A percentile compares a stretch with the other conserved stretches of the same genome.
Conservation (phyloP, 306 rosid species). For the Cucumis melo region DNA sequence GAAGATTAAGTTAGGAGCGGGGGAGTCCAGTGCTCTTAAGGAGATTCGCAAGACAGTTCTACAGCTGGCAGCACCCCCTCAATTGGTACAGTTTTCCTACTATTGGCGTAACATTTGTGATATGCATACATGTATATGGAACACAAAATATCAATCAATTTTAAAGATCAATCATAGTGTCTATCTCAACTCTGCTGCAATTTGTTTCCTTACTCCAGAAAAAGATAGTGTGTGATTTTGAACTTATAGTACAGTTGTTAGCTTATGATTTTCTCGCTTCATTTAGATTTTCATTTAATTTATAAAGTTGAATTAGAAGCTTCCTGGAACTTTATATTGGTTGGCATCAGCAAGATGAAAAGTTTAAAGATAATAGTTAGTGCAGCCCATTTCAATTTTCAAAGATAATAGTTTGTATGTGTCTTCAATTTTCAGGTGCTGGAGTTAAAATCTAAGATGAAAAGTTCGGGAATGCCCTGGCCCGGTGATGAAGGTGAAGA, state of each 20-base stretch:
- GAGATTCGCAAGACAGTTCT: conserved; percentile 78
- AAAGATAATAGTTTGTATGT: conserved; percentile 10
- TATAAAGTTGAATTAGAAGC: neutral
- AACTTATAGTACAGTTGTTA: neutral
- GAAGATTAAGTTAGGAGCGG: conserved; percentile 52
- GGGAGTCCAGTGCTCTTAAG: conserved; percentile 49
- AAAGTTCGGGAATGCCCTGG: conserved; percentile 98
- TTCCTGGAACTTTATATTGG: neutral
- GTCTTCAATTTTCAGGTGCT: conserved; percentile 42
- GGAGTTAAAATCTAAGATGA: conserved; percentile 71
- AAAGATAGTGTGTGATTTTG: neutral
- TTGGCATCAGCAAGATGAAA: neutral
- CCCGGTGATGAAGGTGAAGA: conserved; percentile 96
- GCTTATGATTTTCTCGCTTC: neutral
- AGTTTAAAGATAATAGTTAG: neutral
- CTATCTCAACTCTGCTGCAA: neutral
- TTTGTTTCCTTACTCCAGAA: neutral
- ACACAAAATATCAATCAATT: neutral
- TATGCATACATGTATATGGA: neutral
- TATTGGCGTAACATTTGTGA: neutral
- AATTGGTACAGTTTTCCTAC: conserved; percentile 40
- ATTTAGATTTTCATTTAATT: neutral
- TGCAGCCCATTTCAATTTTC: conserved; percentile 2
- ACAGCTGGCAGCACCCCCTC: conserved; percentile 60
- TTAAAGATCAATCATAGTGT: neutral